Conservation (phyloP, 208 protist species). For the Naegleria lovaniensis region DNA sequence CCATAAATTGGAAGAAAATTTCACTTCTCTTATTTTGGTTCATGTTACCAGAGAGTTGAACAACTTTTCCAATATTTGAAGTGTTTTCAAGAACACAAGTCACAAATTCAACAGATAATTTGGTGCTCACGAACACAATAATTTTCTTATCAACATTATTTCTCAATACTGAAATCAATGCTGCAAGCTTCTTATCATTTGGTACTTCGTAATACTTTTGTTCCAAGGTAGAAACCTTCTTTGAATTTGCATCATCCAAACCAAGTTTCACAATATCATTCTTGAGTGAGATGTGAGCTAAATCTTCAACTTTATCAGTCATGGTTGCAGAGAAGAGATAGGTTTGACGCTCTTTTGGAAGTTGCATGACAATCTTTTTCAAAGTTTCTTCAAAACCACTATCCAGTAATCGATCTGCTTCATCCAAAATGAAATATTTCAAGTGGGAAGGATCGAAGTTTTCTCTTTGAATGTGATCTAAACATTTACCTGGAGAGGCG, state of each 20-base stretch:
- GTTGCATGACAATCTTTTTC: slow-evolving; percentile 84
- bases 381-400: slow-evolving; percentile 96
- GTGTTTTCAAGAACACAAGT: slow-evolving; percentile 75
- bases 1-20: slow-evolving; percentile 52
- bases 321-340: slow-evolving; percentile 97
- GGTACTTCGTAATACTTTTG: slow-evolving; percentile 85
- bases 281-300: background rate
- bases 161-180: slow-evolving; percentile 89
- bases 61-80: slow-evolving; percentile 32
- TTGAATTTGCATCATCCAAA: slow-evolving; percentile 33
- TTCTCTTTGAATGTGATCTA: slow-evolving; percentile 96
- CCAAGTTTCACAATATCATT: background rate
- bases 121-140: slow-evolving; percentile 95
- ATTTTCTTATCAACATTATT: slow-evolving; percentile 88
- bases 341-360: slow-evolving; percentile 79
- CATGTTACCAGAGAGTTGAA: slow-evolving; percentile 65
- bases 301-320: slow-evolving; percentile 91
- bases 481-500: slow-evolving; percentile 91
- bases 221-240: slow-evolving; percentile 83
- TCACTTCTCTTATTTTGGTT: slow-evolving; percentile 43
- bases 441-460: slow-evolving; percentile 89
- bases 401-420: slow-evolving; percentile 83
- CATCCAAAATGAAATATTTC: slow-evolving; percentile 78
- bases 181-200: slow-evolving; percentile 86
- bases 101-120: slow-evolving; percentile 90